Evolutionary conservation across 176 grass and related monocot genomes (phyloP), one percentile per base, ranked within the genome.

Genomic region (Pontederia crassipes): DNA sequence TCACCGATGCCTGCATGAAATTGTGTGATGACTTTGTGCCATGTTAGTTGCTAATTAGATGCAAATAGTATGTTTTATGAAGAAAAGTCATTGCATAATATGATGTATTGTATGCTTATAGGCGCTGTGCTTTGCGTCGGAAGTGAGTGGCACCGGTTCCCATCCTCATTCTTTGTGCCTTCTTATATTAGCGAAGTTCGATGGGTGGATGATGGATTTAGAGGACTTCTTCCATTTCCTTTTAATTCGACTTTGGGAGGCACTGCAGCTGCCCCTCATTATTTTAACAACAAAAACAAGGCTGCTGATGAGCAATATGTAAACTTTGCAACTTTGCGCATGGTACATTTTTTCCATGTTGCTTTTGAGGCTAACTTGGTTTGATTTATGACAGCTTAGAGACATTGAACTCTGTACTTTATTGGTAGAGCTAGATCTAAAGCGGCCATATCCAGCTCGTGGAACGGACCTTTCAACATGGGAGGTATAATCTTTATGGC

Each of bases 91-190:
- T 20, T 24, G 10, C 17, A 3, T 26, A 49, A 16, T 48, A 15
- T 9, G 8, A 59, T 29, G 46, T 14, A 57, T 1, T 70, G 16
- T 65, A 62, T 79, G n/a, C 76, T 71, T 61, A 27, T 64, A 98
- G 93, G 78, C 1, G 78, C 93, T 61, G n/a, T 77, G 58, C 73
- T 98, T 9, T 98, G 93, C 56, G 72, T 92, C 63, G 93, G 93
- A 61, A 88, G 87, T 73, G 93, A 98, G 52, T 98, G 93, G 93
- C 93, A 98, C 63, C 81, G 93, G 9, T 98, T 88, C 59, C 87
- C 93, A 12, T 98, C 93, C 45, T 98, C 87, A 2, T 98, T 98
- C 58, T 98, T 98, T 27, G 46, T 98, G 66, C 93, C 93, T 5
- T 72, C 83, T 2, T 91, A 92, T 78, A 76, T 98, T 54, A 80